Evolutionary conservation across 805 yeast species (phyloP), one percentile per base, ranked within the genome.

Genomic region (Cyberlindnera japonica): DNA sequence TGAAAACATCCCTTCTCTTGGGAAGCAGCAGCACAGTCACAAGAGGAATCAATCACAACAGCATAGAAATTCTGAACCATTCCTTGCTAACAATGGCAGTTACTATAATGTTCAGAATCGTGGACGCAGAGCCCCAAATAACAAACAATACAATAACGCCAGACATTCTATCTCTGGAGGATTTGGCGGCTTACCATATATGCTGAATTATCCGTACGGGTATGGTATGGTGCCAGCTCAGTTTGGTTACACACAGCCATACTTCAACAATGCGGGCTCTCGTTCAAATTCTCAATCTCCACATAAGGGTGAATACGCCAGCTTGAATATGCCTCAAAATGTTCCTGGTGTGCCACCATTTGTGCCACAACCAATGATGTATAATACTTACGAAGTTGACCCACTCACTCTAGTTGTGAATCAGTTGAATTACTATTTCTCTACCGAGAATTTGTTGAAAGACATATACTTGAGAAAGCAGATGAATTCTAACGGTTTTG

Each of bases 391-490:
- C 30, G 25, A 4, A 7, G 21, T 15, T 16, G 44, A 57, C 27
- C 50, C 53, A 8, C 35, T 49, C 4, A 37, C 47, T 2, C 20
- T 44, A 14, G 62, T 72, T 23, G 58, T 74, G 7, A 62, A 60
- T 62, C 97, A 91, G 68, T 68, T 90, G 42, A 90, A 84, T 54
- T 93, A 91, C 69, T 93, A 93, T 64, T 85, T 93, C 66, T 83
- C 95, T 17, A 72, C 79, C 35, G 96, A 88, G 52, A 93, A 93
- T 62, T 74, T 93, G 63, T 68, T 82, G 51, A 84, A 85, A 63
- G 99, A 93, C 65, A 67, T 79, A 31, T 91, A 68, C 59, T 71
- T 93, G 64, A 80, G 95, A 65, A 75, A 78, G 49, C 83, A 83
- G 54, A 84, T 91, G 95, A 77, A 81, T 62, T 58, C 75, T 22